These are phyloP conservation scores for Chlamydomonas urium DNA, from an alignment of 139 green algal species.

Conservation along the genomic window DNA sequence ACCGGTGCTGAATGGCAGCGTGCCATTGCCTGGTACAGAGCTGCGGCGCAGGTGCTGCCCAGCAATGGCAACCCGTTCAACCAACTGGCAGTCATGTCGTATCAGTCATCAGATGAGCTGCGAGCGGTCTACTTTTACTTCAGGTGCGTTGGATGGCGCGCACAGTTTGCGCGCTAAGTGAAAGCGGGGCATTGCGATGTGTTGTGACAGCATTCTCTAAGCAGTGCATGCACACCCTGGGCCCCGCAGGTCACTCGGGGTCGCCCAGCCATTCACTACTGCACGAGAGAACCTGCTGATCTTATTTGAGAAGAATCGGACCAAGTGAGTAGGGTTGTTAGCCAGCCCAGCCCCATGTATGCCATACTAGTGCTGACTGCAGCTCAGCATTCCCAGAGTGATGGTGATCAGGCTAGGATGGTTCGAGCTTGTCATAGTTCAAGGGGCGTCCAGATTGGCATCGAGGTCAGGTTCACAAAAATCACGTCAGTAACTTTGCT, in stretches of 20 bases:
- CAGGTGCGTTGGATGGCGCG: not conserved
- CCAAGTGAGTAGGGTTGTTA: constrained; percentile 30
- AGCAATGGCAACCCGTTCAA: constrained; percentile 72
- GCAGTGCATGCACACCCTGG: not conserved
- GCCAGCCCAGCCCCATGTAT: too few species aligned
- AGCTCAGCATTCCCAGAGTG: not conserved
- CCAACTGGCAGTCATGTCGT: constrained; percentile 76
- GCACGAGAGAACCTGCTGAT: constrained; percentile 70
- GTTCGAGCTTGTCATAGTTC: too few species aligned
- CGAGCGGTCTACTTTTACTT: constrained; percentile 61
- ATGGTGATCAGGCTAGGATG: not conserved
- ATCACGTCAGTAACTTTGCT: too few species aligned
- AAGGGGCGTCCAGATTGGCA: too few species aligned
- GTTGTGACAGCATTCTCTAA: too few species aligned
- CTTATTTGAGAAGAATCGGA: constrained; percentile 63
- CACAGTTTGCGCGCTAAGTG: not conserved
- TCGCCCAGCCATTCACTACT: constrained; percentile 52
- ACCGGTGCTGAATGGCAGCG: constrained; percentile 22
- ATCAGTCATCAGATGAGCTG: constrained; percentile 54
- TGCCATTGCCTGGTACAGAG: constrained; percentile 45
- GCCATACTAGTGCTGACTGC: not conserved
- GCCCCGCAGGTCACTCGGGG: constrained; percentile 42
- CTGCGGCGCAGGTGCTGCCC: constrained; percentile 39
- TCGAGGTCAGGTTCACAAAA: too few species aligned
- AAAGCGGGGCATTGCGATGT: not conserved